These are phyloP conservation scores for Cercospora beticola DNA, from an alignment of 2,329 filamentous ascomycete species.

Conservation along the genomic window DNA sequence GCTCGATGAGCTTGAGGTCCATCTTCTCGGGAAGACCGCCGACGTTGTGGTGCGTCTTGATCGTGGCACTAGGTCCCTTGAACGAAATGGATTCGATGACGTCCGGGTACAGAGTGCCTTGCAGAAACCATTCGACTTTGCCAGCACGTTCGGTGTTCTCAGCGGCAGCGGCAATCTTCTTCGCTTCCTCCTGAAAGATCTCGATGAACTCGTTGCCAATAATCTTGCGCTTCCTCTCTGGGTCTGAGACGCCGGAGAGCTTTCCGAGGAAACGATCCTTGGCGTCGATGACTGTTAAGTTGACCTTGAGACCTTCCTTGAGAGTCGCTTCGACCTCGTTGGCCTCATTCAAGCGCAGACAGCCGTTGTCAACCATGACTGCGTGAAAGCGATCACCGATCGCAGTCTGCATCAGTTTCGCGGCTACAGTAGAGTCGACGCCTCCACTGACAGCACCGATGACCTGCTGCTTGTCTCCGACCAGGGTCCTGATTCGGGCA, in stretches of 20 bases:
- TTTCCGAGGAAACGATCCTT: constrained; percentile 72
- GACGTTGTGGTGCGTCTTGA: constrained; percentile 74
- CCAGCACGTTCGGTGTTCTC: constrained; percentile 66
- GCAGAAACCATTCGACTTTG: constrained; percentile 80
- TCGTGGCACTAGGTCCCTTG: constrained; percentile 69
- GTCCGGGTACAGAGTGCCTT: constrained; percentile 80
- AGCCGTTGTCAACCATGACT: constrained; percentile 80
- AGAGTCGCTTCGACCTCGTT: constrained; percentile 78
- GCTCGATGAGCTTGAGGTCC: constrained; percentile 72
- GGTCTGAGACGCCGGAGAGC: constrained; percentile 71
- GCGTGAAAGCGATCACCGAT: constrained; percentile 85
- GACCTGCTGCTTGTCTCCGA: constrained; percentile 79
- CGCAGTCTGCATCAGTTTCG: constrained; percentile 80
- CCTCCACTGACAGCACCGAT: constrained; percentile 78
- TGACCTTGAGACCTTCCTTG: constrained; percentile 77
- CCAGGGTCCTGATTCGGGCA: constrained; percentile 72
- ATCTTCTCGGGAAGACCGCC: constrained; percentile 65
- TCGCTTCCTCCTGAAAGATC: constrained; percentile 77
- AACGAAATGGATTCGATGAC: constrained; percentile 71
- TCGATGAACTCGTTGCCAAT: constrained; percentile 82
- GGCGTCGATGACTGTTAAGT: constrained; percentile 83
- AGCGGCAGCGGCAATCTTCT: constrained; percentile 69
- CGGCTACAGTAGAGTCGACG: constrained; percentile 86
- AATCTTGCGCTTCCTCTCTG: constrained; percentile 87
- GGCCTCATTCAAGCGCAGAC: constrained; percentile 84